Base-by-base conservation (phyloP, 192 early-diverging fungal species). In the Dissophora globulifera region DNA sequence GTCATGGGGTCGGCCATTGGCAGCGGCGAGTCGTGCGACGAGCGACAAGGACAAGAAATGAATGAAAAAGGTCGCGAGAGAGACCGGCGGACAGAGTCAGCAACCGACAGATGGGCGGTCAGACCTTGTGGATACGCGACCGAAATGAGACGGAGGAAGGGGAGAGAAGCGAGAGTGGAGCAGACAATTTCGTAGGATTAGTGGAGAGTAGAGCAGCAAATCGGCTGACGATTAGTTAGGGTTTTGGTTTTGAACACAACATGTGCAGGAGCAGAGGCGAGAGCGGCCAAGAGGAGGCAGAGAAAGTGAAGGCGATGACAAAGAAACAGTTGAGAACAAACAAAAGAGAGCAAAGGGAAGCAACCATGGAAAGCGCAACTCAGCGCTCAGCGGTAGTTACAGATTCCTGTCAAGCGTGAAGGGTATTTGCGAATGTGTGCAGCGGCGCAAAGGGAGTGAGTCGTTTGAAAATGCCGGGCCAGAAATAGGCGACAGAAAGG, bases 1-100 rank as follows among this genome's bases (percentile, higher is more conserved):
- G 56, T 54, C 38, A 59, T 22, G 33, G 49, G 45, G 32, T 67
- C 72, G 46, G 58, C 63, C 63, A 76, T 76, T 55, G 25, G 15
- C 9, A 47, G 56, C 11, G 19, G 38, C 1, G 27, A 22, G 9
- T n/a, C 19, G 45, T 1, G 4, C n/a, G 3, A 48, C 11, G 7
- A n/a, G 17, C 5, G 29, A 47, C 7, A n/a, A 12, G 5, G 48
- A 50, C 3, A 23, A 22, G 48, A 50, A 20, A 20, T 1, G 32
- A 26, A 26, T 2, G 33, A 29, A 57, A 5, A 10, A 25, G 40
- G 20, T 5, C 4, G 42, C 12, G 26, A 13, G 40, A 2, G 20
- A 57, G n/a, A n/a, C n/a, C n/a, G n/a, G n/a, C n/a, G n/a, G n/a
- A n/a, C n/a, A n/a, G n/a, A n/a, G n/a, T n/a, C n/a, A n/a, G n/a